phyloP scores from a whole-genome alignment of 2,329 filamentous ascomycete species.

The Verticillium tricorpus region DNA sequence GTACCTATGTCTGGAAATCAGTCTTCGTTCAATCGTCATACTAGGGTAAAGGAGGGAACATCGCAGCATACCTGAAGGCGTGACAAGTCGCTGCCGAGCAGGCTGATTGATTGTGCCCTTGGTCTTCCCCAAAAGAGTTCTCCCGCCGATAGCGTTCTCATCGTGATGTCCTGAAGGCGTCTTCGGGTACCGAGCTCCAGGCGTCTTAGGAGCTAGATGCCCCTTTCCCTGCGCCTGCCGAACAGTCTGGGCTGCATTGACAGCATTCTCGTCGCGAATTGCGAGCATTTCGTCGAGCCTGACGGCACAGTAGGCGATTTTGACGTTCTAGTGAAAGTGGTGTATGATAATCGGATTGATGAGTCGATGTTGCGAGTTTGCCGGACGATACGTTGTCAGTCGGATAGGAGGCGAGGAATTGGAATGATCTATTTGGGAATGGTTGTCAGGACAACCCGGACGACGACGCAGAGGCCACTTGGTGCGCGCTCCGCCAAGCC shows the following conservation, averaged over 20 bases:
- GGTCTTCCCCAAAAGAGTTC: conserved; percentile 48
- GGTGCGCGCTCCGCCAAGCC: background rate
- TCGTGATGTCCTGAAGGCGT: conserved; percentile 81
- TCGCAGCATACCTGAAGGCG: conserved; percentile 11
- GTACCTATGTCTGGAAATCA: conserved; percentile 39
- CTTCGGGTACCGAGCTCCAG: conserved; percentile 70
- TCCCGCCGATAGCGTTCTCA: conserved; percentile 70
- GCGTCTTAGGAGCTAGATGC: conserved; percentile 67
- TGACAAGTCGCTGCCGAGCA: conserved; percentile 12
- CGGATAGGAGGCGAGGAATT: background rate
- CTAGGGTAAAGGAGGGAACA: background rate
- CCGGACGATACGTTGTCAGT: background rate
- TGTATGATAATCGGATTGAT: background rate
- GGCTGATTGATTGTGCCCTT: conserved; percentile 32
- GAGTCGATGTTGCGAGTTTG: background rate
- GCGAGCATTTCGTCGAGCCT: conserved; percentile 10
- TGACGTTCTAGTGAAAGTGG: background rate
- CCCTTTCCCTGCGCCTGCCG: conserved; percentile 13
- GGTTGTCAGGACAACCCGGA: background rate
- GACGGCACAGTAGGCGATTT: background rate
- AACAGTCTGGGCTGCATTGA: conserved; percentile 14
- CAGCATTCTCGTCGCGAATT: conserved; percentile 13
- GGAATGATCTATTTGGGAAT: background rate
- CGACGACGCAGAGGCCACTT: background rate
- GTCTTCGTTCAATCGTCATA: background rate